Conservation (phyloP, 2,329 filamentous ascomycete species). For the Penicillium sp. region DNA sequence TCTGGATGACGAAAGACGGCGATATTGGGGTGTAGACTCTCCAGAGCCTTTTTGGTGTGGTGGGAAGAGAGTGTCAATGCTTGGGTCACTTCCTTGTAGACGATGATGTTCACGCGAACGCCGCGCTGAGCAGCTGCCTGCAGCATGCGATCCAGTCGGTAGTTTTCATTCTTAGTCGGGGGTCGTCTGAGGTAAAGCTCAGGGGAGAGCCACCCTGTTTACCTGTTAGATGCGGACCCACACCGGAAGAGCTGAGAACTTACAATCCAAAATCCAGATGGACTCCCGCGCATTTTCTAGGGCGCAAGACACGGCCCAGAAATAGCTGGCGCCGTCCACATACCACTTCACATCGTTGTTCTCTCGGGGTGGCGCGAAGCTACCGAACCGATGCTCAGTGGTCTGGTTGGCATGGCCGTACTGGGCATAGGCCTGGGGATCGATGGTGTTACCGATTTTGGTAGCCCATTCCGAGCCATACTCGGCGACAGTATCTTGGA, state of each 20-base stretch:
- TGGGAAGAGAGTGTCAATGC: slow-evolving; percentile 62
- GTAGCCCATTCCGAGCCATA: slow-evolving; percentile 54
- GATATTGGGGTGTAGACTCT: slow-evolving; percentile 78
- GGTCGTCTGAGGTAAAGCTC: slow-evolving; percentile 84
- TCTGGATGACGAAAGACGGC: slow-evolving; percentile 88
- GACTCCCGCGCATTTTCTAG: slow-evolving; percentile 73
- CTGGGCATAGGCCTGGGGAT: slow-evolving; percentile 50
- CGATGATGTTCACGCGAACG: slow-evolving; percentile 79
- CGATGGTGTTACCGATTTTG: slow-evolving; percentile 47
- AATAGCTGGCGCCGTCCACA: slow-evolving; percentile 80
- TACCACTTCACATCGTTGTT: slow-evolving; percentile 82
- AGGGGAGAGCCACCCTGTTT: slow-evolving; percentile 73
- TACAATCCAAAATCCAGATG: slow-evolving; percentile 81
- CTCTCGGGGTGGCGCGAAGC: slow-evolving; percentile 70
- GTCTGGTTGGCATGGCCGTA: slow-evolving; percentile 38
- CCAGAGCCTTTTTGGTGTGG: slow-evolving; percentile 78
- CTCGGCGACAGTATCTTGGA: slow-evolving; percentile 54
- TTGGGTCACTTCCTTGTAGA: slow-evolving; percentile 87
- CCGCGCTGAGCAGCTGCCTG: slow-evolving; percentile 78
- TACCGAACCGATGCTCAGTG: slow-evolving; percentile 54
- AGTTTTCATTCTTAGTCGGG: slow-evolving; percentile 76
- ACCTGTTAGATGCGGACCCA: slow-evolving; percentile 10
- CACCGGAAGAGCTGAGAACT: slow-evolving; percentile 12
- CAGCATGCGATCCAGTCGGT: slow-evolving; percentile 80
- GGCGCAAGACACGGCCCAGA: slow-evolving; percentile 79